Evolutionary conservation across 306 rosid species (phyloP), one percentile per base, ranked within the genome.

Genomic region (Quercus rubra): DNA sequence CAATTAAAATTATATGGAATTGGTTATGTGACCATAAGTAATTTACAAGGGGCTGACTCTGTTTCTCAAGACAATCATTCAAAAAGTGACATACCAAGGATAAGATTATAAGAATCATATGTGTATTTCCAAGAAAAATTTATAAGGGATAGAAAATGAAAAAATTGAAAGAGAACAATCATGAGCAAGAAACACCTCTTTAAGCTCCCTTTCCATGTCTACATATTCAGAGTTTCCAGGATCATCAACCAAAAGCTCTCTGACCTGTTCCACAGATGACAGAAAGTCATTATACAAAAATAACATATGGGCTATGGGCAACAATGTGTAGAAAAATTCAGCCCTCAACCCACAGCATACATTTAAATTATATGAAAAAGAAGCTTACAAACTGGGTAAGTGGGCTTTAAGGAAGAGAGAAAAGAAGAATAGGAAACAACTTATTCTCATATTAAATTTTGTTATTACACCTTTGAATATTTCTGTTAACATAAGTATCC

Each of bases 181-280:
- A 25, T 1, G 27, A 27, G 4, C 35, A 41, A 19, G n/a, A 70
- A 17, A 30, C 80, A 94, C 99, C 99, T 91, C 99, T 5, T 62
- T 75, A 78, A 95, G 95, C 84, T 95, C 99, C 80, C 88, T 92
- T 88, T 91, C 98, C 99, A 95, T 90, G 76, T 95, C 99, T 46
- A 78, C 93, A 88, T 91, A 92, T 70, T 92, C 98, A 10, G 94
- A 71, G 85, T 92, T 95, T 19, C 83, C 84, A 33, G 99, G 96
- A 46, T 93, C 97, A 69, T 89, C 91, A 46, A 73, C 91, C 74
- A 95, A 74, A 35, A 91, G 86, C 72, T 89, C 87, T 79, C 89
- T 89, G 52, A 95, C 97, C 99, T 95, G 92, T 79, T 51, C 52
- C 71, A 74, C 31, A 76, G 43, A 43, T 20, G 56, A 61, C 13